Conservation (phyloP, 176 grass and related monocot species). For the Tuctoria greenei region DNA sequence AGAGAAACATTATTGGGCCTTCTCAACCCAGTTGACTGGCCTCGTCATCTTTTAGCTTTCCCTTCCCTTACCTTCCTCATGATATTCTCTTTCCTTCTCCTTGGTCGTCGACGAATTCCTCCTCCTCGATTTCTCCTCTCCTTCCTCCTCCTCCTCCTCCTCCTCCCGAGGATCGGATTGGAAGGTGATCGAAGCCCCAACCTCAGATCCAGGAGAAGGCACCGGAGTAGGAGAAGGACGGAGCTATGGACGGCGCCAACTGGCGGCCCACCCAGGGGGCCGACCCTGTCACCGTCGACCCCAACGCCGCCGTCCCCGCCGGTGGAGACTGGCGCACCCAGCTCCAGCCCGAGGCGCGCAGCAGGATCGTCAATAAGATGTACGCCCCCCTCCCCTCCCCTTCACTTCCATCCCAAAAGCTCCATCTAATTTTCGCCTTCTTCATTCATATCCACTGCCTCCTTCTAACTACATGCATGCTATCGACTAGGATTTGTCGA, state of each 20-base stretch:
- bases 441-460: not conserved
- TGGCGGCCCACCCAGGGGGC: conserved; percentile 54
- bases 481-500: not conserved
- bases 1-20: not conserved
- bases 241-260: conserved; percentile 44
- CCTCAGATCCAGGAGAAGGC: not conserved
- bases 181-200: not conserved
- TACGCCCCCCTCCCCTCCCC: conserved; percentile 8
- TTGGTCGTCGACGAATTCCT: not conserved
- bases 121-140: not conserved
- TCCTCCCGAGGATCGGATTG: not conserved
- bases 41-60: not conserved
- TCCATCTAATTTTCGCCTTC: not conserved
- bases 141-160: not conserved
- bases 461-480: not conserved
- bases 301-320: conserved; percentile 30
- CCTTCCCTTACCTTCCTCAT: not conserved
- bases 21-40: not conserved
- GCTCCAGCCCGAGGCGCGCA: conserved; percentile 68
- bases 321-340: conserved; percentile 64
- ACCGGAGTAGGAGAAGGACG: not conserved
- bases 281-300: conserved; percentile 35
- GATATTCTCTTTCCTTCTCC: not conserved
- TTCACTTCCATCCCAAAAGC: not conserved
- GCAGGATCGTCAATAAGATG: conserved; percentile 84